phyloP scores from a whole-genome alignment of 495 filamentous ascomycete species.

The Rostrohypoxylon terebratum region DNA sequence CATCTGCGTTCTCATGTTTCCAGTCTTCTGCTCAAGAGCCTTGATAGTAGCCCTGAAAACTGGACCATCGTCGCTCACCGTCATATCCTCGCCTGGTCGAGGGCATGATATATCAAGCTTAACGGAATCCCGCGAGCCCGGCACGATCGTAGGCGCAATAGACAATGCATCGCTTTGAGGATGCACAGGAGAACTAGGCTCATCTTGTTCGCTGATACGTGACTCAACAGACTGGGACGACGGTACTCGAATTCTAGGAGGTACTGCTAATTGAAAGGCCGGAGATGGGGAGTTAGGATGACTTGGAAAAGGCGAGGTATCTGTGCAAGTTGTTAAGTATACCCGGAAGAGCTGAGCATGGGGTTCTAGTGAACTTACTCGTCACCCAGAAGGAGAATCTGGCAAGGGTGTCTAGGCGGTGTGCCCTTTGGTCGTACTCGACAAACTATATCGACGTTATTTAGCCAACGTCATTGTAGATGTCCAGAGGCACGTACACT shows the following conservation, averaged over 20 bases:
- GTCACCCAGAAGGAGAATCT: conserved; percentile 96
- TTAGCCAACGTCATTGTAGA: conserved; percentile 42
- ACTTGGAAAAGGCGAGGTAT: conserved; percentile 51
- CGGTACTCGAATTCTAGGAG: conserved; percentile 80
- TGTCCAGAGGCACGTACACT: conserved; percentile 66
- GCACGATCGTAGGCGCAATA: conserved; percentile 51
- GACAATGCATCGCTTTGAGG: conserved; percentile 57
- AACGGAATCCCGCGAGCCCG: conserved; percentile 63
- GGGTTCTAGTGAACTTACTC: conserved; percentile 61
- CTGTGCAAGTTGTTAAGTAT: conserved; percentile 42
- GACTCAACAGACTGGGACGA: conserved; percentile 86
- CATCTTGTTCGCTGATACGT: conserved; percentile 74
- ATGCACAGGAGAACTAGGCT: conserved; percentile 72
- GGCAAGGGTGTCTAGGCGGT: conserved; percentile 86
- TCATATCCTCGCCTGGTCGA: conserved; percentile 87
- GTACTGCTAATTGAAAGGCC: conserved; percentile 75
- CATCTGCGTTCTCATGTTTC: conserved; percentile 91
- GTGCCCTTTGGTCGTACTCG: conserved; percentile 94
- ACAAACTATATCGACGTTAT: conserved; percentile 70
- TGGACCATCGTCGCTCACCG: conserved; percentile 89
- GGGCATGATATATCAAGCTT: conserved; percentile 91
- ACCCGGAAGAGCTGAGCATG: conserved; percentile 52
- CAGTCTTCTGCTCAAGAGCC: conserved; percentile 93
- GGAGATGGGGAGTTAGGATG: conserved; percentile 71
- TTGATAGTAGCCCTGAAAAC: conserved; percentile 98